These are phyloP conservation scores for Chrysochromulina parva DNA, from an alignment of 78 protist genomes.

Conservation along the genomic window DNA sequence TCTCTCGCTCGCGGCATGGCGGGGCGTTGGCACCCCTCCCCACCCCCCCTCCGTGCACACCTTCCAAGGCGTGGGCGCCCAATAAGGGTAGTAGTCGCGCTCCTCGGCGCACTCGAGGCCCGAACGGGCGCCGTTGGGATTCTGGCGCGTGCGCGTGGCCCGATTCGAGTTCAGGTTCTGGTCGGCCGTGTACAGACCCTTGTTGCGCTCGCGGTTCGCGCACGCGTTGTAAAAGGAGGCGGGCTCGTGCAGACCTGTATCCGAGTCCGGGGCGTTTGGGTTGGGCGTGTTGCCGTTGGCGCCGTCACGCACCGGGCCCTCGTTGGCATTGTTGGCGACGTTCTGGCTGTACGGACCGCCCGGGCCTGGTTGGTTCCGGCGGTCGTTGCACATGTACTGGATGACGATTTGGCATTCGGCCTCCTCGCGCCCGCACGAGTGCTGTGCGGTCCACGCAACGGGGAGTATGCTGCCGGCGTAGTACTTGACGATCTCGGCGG, in stretches of 20 bases:
- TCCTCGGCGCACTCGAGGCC: constrained; percentile 91
- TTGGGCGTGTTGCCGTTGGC: not conserved
- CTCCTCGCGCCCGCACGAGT: constrained; percentile 29
- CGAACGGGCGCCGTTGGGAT: constrained; percentile 49
- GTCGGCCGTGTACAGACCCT: constrained; percentile 82
- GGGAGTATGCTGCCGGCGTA: constrained; percentile 16
- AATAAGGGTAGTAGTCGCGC: constrained; percentile 91
- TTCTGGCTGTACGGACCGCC: too few species aligned
- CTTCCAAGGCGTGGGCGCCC: constrained; percentile 88
- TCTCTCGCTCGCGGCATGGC: too few species aligned
- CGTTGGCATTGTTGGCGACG: too few species aligned
- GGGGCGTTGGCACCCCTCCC: too few species aligned
- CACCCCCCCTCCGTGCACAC: too few species aligned
- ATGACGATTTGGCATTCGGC: constrained; percentile 32
- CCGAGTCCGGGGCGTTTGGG: not conserved
- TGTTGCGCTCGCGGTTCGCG: constrained; percentile 65
- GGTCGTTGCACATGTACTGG: constrained; percentile 37
- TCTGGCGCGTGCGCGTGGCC: constrained; percentile 5
- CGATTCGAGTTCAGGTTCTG: constrained; percentile 4
- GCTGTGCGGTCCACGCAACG: constrained; percentile 34
- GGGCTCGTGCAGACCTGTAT: constrained; percentile 72
- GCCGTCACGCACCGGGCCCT: constrained; percentile 9
- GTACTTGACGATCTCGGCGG: not conserved
- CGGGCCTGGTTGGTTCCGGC: too few species aligned
- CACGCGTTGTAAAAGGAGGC: constrained; percentile 58